Base-by-base conservation (phyloP, 148 eudicot species). In the Rhododendron vialii region DNA sequence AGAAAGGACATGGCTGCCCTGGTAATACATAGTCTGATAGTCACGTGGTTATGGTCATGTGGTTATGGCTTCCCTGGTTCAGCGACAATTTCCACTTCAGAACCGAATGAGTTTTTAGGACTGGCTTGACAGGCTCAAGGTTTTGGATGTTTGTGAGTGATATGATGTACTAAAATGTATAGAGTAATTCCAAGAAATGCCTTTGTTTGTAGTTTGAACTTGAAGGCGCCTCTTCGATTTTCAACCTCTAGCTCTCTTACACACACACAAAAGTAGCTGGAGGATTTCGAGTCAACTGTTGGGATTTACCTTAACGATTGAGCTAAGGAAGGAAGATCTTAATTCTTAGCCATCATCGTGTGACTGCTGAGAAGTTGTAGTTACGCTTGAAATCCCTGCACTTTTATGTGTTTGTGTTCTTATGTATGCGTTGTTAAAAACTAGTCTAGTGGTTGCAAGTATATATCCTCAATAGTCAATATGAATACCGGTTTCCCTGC, bases 91-190 rank as follows among this genome's bases (percentile, higher is more conserved):
- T 80, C 61, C 45, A 41, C 28, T 30, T 35, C 43, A 22, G 81
- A 57, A 57, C 75, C 75, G 53, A 75, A 4, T 35, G 50, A 17
- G 67, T 43, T 69, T 36, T 43, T 22, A 41, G 15, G 83, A 85
- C 82, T 63, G 48, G 47, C 63, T 85, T 47, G 41, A 43, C 9
- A 43, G 8, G 84, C 41, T 85, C 48, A 48, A 85, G 67, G 24
- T 85, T 85, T 85, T 85, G 84, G 28, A 80, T 51, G 24, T 50
- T 51, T 79, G 76, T 18, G 35, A 59, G 50, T 78, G 75, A n/a
- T 78, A 11, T 20, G 18, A 53, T 78, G 20, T 78, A 45, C 20
- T 78, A 71, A 2, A 41, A 18, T 36, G 30, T 43, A 13, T 63
- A 35, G 47, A 22, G 50, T 61, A n/a, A n/a, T 61, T 65, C 26